phyloP scores from a whole-genome alignment of 306 rosid genomes.

The Pterocarpus macrocarpus region DNA sequence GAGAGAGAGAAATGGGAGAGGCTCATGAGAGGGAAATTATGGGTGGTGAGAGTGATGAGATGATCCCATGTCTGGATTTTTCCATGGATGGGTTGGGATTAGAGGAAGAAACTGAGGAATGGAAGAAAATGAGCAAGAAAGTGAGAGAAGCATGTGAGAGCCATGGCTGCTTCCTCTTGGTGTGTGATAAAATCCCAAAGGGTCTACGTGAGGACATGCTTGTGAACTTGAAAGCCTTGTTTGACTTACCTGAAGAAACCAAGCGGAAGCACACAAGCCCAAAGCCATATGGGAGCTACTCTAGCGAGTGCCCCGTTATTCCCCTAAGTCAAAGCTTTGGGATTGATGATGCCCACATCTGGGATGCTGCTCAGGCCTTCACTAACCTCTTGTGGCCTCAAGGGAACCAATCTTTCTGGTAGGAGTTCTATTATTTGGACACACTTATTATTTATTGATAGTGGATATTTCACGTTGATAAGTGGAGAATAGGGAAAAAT shows the following conservation, averaged over 20 bases:
- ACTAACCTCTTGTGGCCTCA: constrained; percentile 74
- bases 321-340: constrained; percentile 67
- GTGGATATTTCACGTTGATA: no score
- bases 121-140: constrained; percentile 54
- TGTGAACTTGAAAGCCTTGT: constrained; percentile 46
- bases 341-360: constrained; percentile 45
- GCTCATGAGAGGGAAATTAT: constrained; percentile 16
- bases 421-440: neutral
- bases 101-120: constrained; percentile 51
- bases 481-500: no score
- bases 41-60: neutral
- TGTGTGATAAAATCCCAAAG: constrained; percentile 8
- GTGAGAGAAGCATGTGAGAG: constrained; percentile 65
- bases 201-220: constrained; percentile 50
- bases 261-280: constrained; percentile 55
- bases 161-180: constrained; percentile 46
- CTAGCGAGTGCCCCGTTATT: constrained; percentile 42
- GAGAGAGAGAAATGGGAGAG: neutral
- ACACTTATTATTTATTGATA: no score
- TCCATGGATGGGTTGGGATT: neutral
- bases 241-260: constrained; percentile 67
- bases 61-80: constrained; percentile 48
- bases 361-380: constrained; percentile 49
- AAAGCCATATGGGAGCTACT: constrained; percentile 58
- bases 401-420: constrained; percentile 65